Percentiles rank a stretch among this genome's conserved stretches.
phyloP scores from a whole-genome alignment of 1,284 basidiomycete genomes.

The Sphaerobolus stellatus region DNA sequence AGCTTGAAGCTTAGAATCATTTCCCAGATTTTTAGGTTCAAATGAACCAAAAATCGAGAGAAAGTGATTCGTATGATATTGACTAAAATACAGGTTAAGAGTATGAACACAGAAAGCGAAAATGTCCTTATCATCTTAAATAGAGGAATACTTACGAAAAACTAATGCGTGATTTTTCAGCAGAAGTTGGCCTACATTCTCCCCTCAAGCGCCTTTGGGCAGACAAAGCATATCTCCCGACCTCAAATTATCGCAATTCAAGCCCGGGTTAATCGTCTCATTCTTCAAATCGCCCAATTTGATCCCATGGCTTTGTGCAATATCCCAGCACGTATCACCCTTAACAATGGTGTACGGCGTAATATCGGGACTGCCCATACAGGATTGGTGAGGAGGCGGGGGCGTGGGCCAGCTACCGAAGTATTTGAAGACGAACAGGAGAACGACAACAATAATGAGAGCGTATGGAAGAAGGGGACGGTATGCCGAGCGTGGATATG shows the following conservation, averaged over 20 bases:
- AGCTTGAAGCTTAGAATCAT: too few species aligned
- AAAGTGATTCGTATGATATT: too few species aligned
- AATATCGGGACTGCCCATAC: constrained; percentile 47
- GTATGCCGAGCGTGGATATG: constrained; percentile 45
- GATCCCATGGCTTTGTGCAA: constrained; percentile 51
- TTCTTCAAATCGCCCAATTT: constrained; percentile 53
- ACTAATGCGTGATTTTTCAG: too few species aligned
- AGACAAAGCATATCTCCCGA: constrained; percentile 63
- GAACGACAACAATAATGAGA: constrained; percentile 61
- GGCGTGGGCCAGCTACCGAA: constrained; percentile 42
- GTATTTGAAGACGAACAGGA: constrained; percentile 67
- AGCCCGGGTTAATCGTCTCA: constrained; percentile 44
- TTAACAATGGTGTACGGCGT: constrained; percentile 51
- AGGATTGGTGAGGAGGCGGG: constrained; percentile 26
- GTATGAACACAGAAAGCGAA: too few species aligned
- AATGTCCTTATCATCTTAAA: too few species aligned
- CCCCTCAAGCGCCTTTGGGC: too few species aligned
- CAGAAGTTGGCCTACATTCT: too few species aligned
- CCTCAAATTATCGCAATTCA: constrained; percentile 56
- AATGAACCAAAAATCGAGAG: too few species aligned
- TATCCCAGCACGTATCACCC: constrained; percentile 72
- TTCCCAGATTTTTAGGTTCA: too few species aligned
- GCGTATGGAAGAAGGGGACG: constrained; percentile 71
- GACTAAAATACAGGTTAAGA: too few species aligned
- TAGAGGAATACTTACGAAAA: too few species aligned